Base-by-base conservation (phyloP, 495 filamentous ascomycete genomes). In the Penicillium simplicissimum region DNA sequence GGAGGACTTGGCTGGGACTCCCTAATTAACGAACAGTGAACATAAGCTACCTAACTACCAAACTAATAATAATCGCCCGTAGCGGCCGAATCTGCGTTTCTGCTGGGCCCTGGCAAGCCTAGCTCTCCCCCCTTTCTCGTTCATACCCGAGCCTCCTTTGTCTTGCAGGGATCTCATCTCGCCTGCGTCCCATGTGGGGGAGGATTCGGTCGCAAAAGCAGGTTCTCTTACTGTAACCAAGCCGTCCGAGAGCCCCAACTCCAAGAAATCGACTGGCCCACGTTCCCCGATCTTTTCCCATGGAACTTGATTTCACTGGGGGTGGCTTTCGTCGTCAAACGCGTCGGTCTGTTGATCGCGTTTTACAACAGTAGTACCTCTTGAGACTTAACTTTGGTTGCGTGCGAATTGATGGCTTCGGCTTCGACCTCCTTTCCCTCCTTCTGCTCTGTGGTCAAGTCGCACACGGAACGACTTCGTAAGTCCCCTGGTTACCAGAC, bases 121-220 rank as follows among this genome's bases (percentile, higher is more conserved):
- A 6, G 28, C 53, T 43, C 53, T 42, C 23, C 21, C 33, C 36
- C 21, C 38, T 45, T 21, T 52, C 38, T 52, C 51, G 51, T 33
- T 43, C 51, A 23, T n/a, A 58, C 57, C 62, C 68, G 68, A 71
- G 66, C 68, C 68, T 68, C 66, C 65, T 62, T 61, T 57, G 56
- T 64, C 58, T 63, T 68, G 62, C 62, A 65, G 62, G 59, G 62
- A 68, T 63, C 56, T 67, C 54, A 58, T 62, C 52, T 57, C 60
- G 59, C 57, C 53, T 55, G 49, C 51, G 40, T 37, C 38, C 62
- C 58, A 68, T 69, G 68, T 71, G 68, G 68, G 66, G 68, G 55
- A 53, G 25, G 25, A 59, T 55, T 40, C 63, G 59, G 58, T 62
- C 61, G 56, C 52, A 55, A 67, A 71, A 71, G 69, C 66, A 70